These are phyloP conservation scores for Coniochaeta sp. DNA, from an alignment of 2,329 filamentous ascomycete species.

Conservation along the genomic window DNA sequence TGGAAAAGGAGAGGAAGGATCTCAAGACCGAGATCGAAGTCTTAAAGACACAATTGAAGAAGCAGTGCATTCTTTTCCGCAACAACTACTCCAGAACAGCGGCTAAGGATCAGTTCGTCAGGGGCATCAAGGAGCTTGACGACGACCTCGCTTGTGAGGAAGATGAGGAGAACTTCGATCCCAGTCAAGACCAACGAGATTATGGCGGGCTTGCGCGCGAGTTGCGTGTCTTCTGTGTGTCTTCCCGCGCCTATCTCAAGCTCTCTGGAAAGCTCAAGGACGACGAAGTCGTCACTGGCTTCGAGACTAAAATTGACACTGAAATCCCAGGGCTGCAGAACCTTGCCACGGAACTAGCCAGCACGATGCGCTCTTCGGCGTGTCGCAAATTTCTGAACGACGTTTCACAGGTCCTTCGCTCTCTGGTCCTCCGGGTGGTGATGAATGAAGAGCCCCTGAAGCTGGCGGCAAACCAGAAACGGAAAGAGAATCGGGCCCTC, in stretches of 20 bases:
- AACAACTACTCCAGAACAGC: background rate
- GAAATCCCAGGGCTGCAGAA: background rate
- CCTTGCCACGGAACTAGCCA: background rate
- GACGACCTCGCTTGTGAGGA: background rate
- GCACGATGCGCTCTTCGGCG: background rate
- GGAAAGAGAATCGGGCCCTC: too few relatives aligned
- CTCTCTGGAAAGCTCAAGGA: background rate
- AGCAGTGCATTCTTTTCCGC: background rate
- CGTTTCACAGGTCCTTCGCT: background rate
- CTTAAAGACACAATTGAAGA: too few relatives aligned
- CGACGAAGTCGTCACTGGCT: background rate
- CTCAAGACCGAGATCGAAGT: too few relatives aligned
- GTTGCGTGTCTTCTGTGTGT: background rate
- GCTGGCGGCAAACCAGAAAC: too few relatives aligned
- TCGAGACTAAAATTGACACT: background rate
- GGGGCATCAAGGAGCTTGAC: slow-evolving; percentile 27
- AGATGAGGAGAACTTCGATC: background rate
- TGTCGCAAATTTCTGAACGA: background rate
- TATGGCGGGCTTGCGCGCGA: background rate
- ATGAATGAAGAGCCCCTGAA: background rate
- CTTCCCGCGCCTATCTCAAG: background rate
- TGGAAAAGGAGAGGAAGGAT: too few relatives aligned
- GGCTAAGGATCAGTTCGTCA: background rate
- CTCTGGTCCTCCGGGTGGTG: background rate
- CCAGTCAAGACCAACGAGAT: background rate